phyloP scores from a whole-genome alignment of 2,329 filamentous ascomycete genomes.

The Venturia carpophila region DNA sequence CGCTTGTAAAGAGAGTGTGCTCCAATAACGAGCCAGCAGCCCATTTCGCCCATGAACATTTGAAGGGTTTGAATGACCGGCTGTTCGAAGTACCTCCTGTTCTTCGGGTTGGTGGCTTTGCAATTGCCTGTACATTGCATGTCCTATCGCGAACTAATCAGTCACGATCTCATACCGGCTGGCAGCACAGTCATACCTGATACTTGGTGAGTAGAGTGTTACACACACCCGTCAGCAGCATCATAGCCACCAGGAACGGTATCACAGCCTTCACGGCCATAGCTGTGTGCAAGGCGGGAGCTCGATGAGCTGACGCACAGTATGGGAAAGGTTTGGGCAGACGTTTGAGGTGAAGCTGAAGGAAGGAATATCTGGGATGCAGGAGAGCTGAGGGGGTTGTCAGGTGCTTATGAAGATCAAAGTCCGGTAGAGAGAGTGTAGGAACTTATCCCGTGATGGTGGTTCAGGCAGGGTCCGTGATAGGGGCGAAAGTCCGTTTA shows the following conservation, averaged over 20 bases:
- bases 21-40: conserved; percentile 87
- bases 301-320: not conserved
- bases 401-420: not conserved
- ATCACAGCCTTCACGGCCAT: conserved; percentile 69
- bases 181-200: conserved; percentile 53
- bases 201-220: conserved; percentile 97
- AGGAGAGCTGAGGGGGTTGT: not conserved
- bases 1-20: conserved; percentile 58
- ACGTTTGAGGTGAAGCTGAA: not conserved
- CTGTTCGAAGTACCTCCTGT: conserved; percentile 75
- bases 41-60: conserved; percentile 97
- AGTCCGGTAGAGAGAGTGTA: not conserved
- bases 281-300: conserved; percentile 14
- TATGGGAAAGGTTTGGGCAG: not conserved
- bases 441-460: not conserved
- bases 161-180: conserved; percentile 6
- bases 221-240: conserved; percentile 91
- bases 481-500: not conserved
- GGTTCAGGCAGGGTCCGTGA: not conserved
- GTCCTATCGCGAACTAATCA: conserved; percentile 50
- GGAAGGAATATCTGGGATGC: not conserved
- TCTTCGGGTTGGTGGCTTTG: conserved; percentile 57
- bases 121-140: conserved; percentile 96
- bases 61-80: conserved; percentile 92
- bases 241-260: conserved; percentile 86